Percentiles rank a stretch among this genome's conserved stretches.
phyloP scores from a whole-genome alignment of 371 early-diverging fungal genomes.

The Massospora cicadina region DNA sequence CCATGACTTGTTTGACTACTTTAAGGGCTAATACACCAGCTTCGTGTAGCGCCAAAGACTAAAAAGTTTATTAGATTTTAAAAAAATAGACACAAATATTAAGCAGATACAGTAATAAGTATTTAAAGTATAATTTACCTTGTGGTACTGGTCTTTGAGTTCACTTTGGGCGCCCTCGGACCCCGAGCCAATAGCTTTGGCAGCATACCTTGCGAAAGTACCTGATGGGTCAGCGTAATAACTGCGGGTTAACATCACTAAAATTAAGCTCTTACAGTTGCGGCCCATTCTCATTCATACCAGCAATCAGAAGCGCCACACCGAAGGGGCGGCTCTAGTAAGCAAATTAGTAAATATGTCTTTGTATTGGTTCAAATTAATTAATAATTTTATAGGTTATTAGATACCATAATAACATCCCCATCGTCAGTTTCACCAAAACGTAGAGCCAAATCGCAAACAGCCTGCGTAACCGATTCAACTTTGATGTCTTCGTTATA shows the following conservation, averaged over 20 bases:
- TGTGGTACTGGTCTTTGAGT: slow-evolving; percentile 89
- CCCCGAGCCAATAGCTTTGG: slow-evolving; percentile 97
- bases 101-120: neutral
- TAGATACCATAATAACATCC: slow-evolving; percentile 85
- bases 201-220: slow-evolving; percentile 78
- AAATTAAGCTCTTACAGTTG: slow-evolving; percentile 60
- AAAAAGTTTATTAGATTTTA: slow-evolving; percentile 12
- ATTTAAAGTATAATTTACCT: slow-evolving; percentile 21
- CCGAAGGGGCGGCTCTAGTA: slow-evolving; percentile 92
- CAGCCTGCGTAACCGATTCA: slow-evolving; percentile 89
- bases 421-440: slow-evolving; percentile 95
- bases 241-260: slow-evolving; percentile 19
- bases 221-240: slow-evolving; percentile 94
- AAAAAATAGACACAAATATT: neutral
- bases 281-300: slow-evolving; percentile 93
- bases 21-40: slow-evolving; percentile 79
- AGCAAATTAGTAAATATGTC: neutral
- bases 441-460: slow-evolving; percentile 91
- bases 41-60: slow-evolving; percentile 71
- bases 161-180: slow-evolving; percentile 97
- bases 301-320: slow-evolving; percentile 94
- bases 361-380: neutral
- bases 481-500: slow-evolving; percentile 90
- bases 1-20: slow-evolving; percentile 99
- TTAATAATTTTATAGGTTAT: slow-evolving; percentile 8